A percentile compares a stretch with the other conserved stretches of the same genome.
Conservation (phyloP, 192 early-diverging fungal species). For the Coemansia sp. region DNA sequence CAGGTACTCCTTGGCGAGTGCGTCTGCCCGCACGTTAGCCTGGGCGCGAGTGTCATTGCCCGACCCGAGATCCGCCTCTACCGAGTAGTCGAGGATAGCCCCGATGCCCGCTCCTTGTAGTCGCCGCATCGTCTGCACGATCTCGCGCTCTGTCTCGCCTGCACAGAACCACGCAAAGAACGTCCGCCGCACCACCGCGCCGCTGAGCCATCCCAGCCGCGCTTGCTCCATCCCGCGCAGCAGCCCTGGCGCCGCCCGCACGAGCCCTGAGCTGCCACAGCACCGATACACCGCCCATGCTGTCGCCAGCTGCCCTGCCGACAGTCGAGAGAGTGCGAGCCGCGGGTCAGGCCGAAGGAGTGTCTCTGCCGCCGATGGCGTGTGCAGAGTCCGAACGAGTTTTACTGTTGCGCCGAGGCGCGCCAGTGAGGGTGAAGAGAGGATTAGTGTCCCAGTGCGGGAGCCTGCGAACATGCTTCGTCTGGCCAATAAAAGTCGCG, state of each 20-base stretch:
- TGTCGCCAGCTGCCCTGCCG: slow-evolving; percentile 35
- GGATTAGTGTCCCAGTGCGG: not conserved
- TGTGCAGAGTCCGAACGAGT: slow-evolving; percentile 6
- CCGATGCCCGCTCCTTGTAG: slow-evolving; percentile 68
- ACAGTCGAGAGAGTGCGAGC: slow-evolving; percentile 41
- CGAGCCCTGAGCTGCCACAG: slow-evolving; percentile 36
- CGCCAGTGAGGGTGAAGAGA: not conserved
- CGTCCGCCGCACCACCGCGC: slow-evolving; percentile 76
- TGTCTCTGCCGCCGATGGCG: not conserved
- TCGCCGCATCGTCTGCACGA: slow-evolving; percentile 74
- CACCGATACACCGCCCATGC: slow-evolving; percentile 43
- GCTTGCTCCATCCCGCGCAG: slow-evolving; percentile 29
- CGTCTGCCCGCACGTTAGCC: slow-evolving; percentile 66
- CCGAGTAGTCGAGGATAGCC: slow-evolving; percentile 84
- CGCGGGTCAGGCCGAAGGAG: slow-evolving; percentile 47
- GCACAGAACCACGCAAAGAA: slow-evolving; percentile 86
- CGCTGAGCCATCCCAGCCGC: slow-evolving; percentile 53
- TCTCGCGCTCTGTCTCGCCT: slow-evolving; percentile 84
- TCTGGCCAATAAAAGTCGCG: not conserved
- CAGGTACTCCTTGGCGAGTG: slow-evolving; percentile 66
- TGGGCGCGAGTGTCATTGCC: slow-evolving; percentile 45
- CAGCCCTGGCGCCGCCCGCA: slow-evolving; percentile 35
- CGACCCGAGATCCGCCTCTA: slow-evolving; percentile 79
- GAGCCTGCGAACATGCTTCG: slow-evolving; percentile 2
- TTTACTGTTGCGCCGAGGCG: not conserved